Evolutionary conservation across 2,329 filamentous ascomycete species (phyloP).

Genomic region (Westerdykella ornata): DNA sequence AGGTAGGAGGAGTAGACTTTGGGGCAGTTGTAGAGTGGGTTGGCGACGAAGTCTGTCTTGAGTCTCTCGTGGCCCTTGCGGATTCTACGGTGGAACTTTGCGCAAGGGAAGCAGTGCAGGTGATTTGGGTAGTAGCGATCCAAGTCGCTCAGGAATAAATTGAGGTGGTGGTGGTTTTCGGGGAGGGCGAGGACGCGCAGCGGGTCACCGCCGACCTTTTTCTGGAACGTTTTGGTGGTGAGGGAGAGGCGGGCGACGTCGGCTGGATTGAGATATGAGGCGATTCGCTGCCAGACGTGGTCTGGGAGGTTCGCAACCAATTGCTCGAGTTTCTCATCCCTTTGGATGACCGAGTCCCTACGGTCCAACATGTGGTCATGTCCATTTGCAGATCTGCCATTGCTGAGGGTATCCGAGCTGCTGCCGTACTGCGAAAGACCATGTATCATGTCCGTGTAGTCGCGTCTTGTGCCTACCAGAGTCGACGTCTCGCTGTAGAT

Average conservation of each 20-base stretch:
- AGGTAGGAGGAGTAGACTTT: slow-evolving; percentile 41
- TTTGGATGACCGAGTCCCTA: not conserved
- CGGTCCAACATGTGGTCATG: not conserved
- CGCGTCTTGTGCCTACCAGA: slow-evolving; percentile 10
- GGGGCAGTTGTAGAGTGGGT: slow-evolving; percentile 50
- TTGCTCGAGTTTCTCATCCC: slow-evolving; percentile 25
- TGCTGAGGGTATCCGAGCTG: slow-evolving; percentile 23
- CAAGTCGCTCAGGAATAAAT: slow-evolving; percentile 44
- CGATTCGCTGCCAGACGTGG: slow-evolving; percentile 43
- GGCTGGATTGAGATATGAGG: slow-evolving; percentile 38
- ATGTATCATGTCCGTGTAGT: slow-evolving; percentile 37
- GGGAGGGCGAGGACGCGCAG: slow-evolving; percentile 33
- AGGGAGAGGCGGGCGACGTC: slow-evolving; percentile 47
- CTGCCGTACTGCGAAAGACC: slow-evolving; percentile 32
- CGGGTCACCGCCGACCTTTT: slow-evolving; percentile 38
- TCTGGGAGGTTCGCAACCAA: slow-evolving; percentile 43
- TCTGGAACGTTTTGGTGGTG: slow-evolving; percentile 43
- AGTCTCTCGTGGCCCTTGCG: slow-evolving; percentile 47
- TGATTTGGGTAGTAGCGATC: slow-evolving; percentile 47
- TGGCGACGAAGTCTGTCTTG: slow-evolving; percentile 45
- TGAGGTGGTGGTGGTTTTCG: slow-evolving; percentile 40
- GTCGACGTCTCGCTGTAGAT: slow-evolving; percentile 4
- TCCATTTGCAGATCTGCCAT: slow-evolving; percentile 6
- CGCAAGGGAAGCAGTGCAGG: slow-evolving; percentile 52
- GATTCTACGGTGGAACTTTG: slow-evolving; percentile 46